phyloP scores from a whole-genome alignment of 2,329 filamentous ascomycete species.

The Phoma sp. region DNA sequence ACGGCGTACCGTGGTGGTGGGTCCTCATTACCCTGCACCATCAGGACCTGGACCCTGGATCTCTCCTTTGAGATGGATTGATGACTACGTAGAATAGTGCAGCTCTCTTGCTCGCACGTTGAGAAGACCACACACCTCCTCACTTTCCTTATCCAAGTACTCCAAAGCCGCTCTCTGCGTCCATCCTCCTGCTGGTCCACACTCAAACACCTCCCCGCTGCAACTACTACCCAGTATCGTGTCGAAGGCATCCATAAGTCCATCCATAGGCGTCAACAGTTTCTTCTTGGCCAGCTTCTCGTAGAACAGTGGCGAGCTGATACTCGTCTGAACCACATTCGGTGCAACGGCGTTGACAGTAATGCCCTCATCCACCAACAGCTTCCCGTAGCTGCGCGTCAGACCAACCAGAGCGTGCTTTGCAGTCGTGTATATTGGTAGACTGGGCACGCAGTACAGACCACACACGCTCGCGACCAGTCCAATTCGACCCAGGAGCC shows the following conservation, averaged over 20 bases:
- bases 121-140: constrained; percentile 22
- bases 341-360: constrained; percentile 53
- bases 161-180: constrained; percentile 33
- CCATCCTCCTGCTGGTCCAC: constrained; percentile 47
- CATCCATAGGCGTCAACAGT: constrained; percentile 50
- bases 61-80: background rate
- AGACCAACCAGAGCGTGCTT: constrained; percentile 51
- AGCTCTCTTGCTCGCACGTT: constrained; percentile 7
- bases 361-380: constrained; percentile 50
- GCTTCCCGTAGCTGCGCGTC: constrained; percentile 51
- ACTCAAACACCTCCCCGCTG: constrained; percentile 53
- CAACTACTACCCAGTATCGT: constrained; percentile 41
- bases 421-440: constrained; percentile 54
- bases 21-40: background rate
- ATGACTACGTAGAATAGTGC: constrained; percentile 4
- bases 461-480: constrained; percentile 52
- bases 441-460: constrained; percentile 50
- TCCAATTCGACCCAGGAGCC: constrained; percentile 45
- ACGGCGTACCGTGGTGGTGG: constrained; percentile 9
- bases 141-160: constrained; percentile 42
- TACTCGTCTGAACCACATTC: constrained; percentile 50
- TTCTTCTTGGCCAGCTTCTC: constrained; percentile 42
- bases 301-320: constrained; percentile 49
- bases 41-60: background rate
- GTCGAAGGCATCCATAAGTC: constrained; percentile 51